A percentile compares a stretch with the other conserved stretches of the same genome.
Evolutionary conservation across 768 basidiomycete species (phyloP).

Genomic region (Sarcodon sp.): DNA sequence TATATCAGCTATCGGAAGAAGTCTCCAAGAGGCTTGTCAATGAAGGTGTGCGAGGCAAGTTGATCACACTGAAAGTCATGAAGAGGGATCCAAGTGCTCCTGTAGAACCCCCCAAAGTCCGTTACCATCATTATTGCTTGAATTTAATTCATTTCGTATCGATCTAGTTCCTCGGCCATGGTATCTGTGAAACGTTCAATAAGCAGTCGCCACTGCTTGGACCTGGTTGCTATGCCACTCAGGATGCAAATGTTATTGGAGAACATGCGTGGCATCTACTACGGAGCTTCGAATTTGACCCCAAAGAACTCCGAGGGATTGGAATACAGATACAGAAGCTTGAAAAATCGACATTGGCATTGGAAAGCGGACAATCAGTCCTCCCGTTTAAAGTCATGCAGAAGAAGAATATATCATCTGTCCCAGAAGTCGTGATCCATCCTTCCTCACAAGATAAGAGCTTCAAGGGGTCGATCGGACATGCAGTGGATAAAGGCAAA

Average conservation of each 20-base stretch:
- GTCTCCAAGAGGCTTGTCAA: constrained; percentile 60
- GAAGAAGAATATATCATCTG: neutral
- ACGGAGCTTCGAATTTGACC: constrained; percentile 61
- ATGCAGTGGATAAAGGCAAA: neutral
- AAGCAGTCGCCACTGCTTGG: constrained; percentile 53
- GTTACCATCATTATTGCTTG: constrained; percentile 3
- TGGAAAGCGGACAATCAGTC: constrained; percentile 38
- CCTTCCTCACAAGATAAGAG: constrained; percentile 21
- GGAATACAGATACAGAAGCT: constrained; percentile 88
- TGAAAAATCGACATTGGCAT: constrained; percentile 32
- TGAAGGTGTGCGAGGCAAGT: constrained; percentile 56
- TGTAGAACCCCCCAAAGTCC: constrained; percentile 80
- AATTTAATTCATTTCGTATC: neutral
- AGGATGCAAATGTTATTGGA: constrained; percentile 59
- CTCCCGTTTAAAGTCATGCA: constrained; percentile 38
- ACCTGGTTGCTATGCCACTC: constrained; percentile 56
- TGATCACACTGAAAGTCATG: constrained; percentile 81
- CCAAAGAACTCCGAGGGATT: constrained; percentile 82
- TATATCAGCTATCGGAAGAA: constrained; percentile 67
- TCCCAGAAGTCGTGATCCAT: constrained; percentile 6
- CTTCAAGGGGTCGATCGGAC: neutral
- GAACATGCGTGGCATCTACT: constrained; percentile 69
- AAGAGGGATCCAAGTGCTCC: constrained; percentile 79
- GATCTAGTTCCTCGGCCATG: constrained; percentile 81
- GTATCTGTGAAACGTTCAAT: constrained; percentile 70